Evolutionary conservation across 345 rosid species (phyloP).

Genomic region (Dimocarpus longan): DNA sequence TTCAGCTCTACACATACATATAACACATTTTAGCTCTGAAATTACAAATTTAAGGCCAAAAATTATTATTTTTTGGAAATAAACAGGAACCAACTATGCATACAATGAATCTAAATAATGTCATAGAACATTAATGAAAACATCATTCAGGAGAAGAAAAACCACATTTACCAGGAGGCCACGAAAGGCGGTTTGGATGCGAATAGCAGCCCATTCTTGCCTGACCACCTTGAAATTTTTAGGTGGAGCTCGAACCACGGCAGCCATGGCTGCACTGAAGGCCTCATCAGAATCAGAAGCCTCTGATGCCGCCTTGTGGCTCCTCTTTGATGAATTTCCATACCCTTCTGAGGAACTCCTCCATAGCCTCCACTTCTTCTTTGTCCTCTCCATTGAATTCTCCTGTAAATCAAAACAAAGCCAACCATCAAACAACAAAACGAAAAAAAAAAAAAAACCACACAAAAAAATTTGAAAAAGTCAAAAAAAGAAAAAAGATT

Average conservation of each 20-base stretch:
- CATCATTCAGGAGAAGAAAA: background rate
- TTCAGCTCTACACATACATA: background rate
- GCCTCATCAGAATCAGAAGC: constrained; percentile 56
- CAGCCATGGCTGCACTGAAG: constrained; percentile 70
- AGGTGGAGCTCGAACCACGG: constrained; percentile 73
- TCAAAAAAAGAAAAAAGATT: background rate
- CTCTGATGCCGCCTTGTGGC: constrained; percentile 47
- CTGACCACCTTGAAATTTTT: constrained; percentile 68
- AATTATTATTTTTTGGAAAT: no score
- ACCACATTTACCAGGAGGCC: constrained; percentile 63
- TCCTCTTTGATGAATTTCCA: constrained; percentile 46
- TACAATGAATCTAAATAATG: background rate
- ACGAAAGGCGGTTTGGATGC: constrained; percentile 85
- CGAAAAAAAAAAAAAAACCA: background rate
- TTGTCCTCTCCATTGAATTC: constrained; percentile 48
- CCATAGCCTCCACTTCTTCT: constrained; percentile 93
- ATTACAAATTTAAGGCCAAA: background rate
- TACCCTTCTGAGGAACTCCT: constrained; percentile 79
- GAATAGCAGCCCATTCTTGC: constrained; percentile 89
- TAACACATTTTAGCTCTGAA: background rate
- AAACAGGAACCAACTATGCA: background rate
- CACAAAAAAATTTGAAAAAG: background rate
- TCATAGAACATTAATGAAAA: background rate
- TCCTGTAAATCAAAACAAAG: constrained; percentile 37
- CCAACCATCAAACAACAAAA: background rate